phyloP scores from a whole-genome alignment of 202 grass and related monocot genomes.

The Setaria viridis region DNA sequence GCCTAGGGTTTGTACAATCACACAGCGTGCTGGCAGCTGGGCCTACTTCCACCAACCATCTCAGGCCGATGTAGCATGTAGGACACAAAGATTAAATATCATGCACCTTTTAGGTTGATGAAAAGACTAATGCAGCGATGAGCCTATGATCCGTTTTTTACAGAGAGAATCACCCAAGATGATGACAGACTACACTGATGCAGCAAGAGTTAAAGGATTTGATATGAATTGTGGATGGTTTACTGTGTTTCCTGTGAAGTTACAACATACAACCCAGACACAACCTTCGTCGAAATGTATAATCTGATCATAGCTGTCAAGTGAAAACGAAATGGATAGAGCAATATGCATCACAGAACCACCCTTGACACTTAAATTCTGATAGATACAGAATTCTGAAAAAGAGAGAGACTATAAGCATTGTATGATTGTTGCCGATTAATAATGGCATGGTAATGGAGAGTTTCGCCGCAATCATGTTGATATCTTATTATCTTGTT shows the following conservation, averaged over 20 bases:
- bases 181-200: background rate
- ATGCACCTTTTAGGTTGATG: background rate
- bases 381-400: background rate
- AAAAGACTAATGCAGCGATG: background rate
- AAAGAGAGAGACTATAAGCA: slow-evolving; percentile 11
- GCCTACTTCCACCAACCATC: slow-evolving; percentile 45
- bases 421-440: slow-evolving; percentile 9
- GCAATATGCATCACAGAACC: slow-evolving; percentile 4
- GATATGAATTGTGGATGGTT: background rate
- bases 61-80: slow-evolving; percentile 10
- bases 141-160: slow-evolving; percentile 21
- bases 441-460: background rate
- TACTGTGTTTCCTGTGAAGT: background rate
- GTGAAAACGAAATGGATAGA: background rate
- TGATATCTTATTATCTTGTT: slow-evolving; percentile 24
- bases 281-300: background rate
- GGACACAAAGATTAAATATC: slow-evolving; percentile 21
- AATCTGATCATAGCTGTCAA: background rate
- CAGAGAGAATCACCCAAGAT: background rate
- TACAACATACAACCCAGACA: too few relatives aligned
- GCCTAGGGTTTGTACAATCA: background rate
- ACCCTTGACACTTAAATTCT: background rate
- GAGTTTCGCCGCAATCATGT: slow-evolving; percentile 2
- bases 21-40: slow-evolving; percentile 30
- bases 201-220: background rate